Evolutionary conservation across 805 yeast genomes (phyloP), one percentile per base, ranked within the genome.

Genomic region (Grigorovia jiainica): DNA sequence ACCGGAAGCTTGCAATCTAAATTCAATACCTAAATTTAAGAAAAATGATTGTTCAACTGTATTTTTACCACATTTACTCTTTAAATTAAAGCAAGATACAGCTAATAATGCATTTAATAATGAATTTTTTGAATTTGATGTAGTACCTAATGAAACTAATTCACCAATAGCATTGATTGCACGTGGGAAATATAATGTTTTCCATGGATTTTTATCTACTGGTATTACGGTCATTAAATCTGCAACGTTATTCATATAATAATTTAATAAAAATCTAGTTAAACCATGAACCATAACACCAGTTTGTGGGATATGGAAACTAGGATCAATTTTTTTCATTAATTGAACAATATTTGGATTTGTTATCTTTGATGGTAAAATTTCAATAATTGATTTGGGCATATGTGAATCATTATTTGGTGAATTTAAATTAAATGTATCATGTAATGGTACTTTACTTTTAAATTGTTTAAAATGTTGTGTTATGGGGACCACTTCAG

Each of bases 121-220:
- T 1, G 94, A 86, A 55, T 82, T 79, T 48, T 86, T 74, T 6
- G 95, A 87, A 44, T 76, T 72, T 1, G 89, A 74, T 0, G 95
- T 82, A 40, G 67, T 67, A 0, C 95, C 95, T 33, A 79, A 58
- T 2, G 87, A 79, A 21, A 79, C 74, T 20, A 85, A 63, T 54
- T 87, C 95, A 4, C 95, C 95, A 20, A 87, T 67, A 0, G 95
- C 95, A 67, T 75, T 70, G 25, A 83, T 61, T 1, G 95, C 95
- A 39, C 92, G 63, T 0, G 95, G 95, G 46, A 86, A 78, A 60
- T 84, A 86, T n/a, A 85, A 76, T 2, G 82, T 78, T 52, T 81
- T 82, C 95, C 95, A 87, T 0, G 95, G 95, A 55, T 84, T 87
- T 47, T 80, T 82, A 5, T 43, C 38, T 0, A 78, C 68, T 1